Conservation (phyloP, 306 rosid genomes). For the Vicia villosa region DNA sequence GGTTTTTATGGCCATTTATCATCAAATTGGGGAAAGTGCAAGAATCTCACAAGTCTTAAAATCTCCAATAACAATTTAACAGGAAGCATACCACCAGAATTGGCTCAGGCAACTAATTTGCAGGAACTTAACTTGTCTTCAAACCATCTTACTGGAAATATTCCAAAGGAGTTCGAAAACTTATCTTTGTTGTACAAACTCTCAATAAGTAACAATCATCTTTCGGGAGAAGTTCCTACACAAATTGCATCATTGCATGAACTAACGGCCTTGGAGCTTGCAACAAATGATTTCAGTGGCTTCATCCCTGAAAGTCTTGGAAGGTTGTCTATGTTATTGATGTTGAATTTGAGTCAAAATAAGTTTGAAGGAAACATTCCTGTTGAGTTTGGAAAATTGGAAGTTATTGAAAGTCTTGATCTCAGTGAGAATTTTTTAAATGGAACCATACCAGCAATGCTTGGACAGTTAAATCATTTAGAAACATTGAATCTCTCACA, state of each 20-base stretch:
- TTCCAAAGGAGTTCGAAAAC: not conserved
- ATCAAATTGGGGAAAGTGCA: slow-evolving; percentile 6
- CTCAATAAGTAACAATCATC: not conserved
- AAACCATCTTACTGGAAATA: not conserved
- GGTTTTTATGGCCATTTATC: not conserved
- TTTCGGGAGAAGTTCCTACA: not conserved
- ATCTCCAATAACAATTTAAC: not conserved
- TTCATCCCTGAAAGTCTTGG: not conserved
- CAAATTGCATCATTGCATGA: not conserved
- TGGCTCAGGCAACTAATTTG: not conserved
- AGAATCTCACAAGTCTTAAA: not conserved
- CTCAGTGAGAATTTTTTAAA: not conserved
- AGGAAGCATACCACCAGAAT: not conserved
- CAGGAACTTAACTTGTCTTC: not conserved
- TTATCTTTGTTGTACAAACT: not conserved
- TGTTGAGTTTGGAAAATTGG: not conserved
- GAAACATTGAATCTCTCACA: not conserved
- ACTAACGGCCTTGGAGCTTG: not conserved
- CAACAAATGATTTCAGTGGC: not conserved
- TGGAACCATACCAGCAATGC: not conserved
- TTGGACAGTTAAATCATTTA: not conserved
- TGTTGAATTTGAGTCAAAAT: not conserved
- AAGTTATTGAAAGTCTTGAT: not conserved
- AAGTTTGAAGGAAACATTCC: not conserved
- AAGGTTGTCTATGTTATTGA: not conserved